Conservation (phyloP, 1,139 yeast genomes). For the Suhomyces bolitotheri region DNA sequence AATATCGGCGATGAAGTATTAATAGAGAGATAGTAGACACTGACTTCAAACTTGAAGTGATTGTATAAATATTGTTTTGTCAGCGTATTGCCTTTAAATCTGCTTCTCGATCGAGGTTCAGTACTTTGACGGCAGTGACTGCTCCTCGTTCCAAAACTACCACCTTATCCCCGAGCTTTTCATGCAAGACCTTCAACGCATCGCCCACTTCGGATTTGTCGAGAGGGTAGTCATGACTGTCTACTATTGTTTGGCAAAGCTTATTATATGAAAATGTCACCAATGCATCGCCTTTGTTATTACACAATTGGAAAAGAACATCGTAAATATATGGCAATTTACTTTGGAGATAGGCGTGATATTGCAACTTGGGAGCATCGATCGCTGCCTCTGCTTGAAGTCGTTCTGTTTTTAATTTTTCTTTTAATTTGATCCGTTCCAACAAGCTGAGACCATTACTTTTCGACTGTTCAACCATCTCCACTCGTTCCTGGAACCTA, state of each 20-base stretch:
- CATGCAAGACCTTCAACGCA: conserved; percentile 21
- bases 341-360: conserved; percentile 38
- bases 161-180: conserved; percentile 20
- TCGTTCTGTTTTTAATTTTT: conserved; percentile 14
- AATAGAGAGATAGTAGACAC: not conserved
- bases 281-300: conserved; percentile 10
- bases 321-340: conserved; percentile 44
- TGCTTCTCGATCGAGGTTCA: conserved; percentile 27
- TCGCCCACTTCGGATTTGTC: conserved; percentile 35
- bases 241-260: conserved; percentile 31
- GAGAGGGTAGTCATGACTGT: conserved; percentile 38
- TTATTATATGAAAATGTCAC: conserved; percentile 27
- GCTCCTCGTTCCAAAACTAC: conserved; percentile 22
- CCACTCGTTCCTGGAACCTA: conserved; percentile 29
- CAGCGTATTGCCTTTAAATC: conserved; percentile 19
- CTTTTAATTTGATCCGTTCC: conserved; percentile 32
- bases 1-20: conserved; percentile 2
- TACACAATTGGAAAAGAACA: conserved; percentile 33
- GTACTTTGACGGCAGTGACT: conserved; percentile 30
- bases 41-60: no score
- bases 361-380: conserved; percentile 34
- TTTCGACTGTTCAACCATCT: conserved; percentile 19
- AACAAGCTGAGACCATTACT: conserved; percentile 39
- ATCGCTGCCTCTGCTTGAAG: conserved; percentile 7
- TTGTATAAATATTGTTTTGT: no score